phyloP scores from a whole-genome alignment of 1,139 yeast species.

The Pichia sp. region DNA sequence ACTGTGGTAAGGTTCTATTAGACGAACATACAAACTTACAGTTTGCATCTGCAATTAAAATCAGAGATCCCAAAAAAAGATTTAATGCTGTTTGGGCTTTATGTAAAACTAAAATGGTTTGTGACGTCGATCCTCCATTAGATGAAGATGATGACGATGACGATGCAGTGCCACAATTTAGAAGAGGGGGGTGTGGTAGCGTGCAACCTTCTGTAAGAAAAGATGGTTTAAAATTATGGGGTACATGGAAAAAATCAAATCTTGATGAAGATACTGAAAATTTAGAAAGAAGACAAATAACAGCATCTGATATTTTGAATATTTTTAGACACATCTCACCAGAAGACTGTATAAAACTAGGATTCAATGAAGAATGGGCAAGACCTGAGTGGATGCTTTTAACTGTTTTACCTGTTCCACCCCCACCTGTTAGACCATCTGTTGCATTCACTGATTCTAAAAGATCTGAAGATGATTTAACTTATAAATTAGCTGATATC shows the following conservation, averaged over 20 bases:
- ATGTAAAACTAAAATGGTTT: slow-evolving; percentile 87
- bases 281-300: slow-evolving; percentile 84
- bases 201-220: slow-evolving; percentile 93
- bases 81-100: slow-evolving; percentile 94
- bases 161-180: slow-evolving; percentile 31
- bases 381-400: slow-evolving; percentile 98
- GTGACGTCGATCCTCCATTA: slow-evolving; percentile 83
- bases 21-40: slow-evolving; percentile 75
- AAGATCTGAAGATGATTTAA: slow-evolving; percentile 98
- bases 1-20: slow-evolving; percentile 87
- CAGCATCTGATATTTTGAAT: slow-evolving; percentile 83
- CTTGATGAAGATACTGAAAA: slow-evolving; percentile 73
- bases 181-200: slow-evolving; percentile 98
- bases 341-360: slow-evolving; percentile 75
- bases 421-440: slow-evolving; percentile 98
- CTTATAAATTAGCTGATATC: slow-evolving; percentile 95
- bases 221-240: slow-evolving; percentile 93
- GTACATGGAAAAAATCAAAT: slow-evolving; percentile 93
- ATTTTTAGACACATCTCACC: slow-evolving; percentile 87
- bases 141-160: slow-evolving; percentile 39
- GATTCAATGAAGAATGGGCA: slow-evolving; percentile 92
- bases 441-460: slow-evolving; percentile 98
- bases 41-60: slow-evolving; percentile 83
- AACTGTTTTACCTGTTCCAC: slow-evolving; percentile 98
- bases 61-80: slow-evolving; percentile 90